A percentile compares a stretch with the other conserved stretches of the same genome.
Conservation (phyloP, 169 alveolate species). For the Plasmodium gallinaceum region DNA sequence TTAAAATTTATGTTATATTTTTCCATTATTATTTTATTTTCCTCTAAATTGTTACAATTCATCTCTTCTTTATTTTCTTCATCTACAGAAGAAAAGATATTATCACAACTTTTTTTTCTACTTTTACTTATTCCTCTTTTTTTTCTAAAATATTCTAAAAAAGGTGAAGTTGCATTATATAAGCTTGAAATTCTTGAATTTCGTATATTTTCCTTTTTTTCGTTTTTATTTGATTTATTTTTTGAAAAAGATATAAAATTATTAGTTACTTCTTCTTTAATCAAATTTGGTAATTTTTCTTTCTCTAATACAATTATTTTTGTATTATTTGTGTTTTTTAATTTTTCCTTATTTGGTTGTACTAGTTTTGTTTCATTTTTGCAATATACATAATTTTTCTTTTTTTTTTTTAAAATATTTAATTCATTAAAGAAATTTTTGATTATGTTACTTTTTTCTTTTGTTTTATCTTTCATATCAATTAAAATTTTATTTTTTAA, state of each 20-base stretch:
- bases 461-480: neutral
- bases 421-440: neutral
- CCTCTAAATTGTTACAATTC: too few relatives aligned
- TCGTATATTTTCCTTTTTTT: too few relatives aligned
- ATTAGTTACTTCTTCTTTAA: too few relatives aligned
- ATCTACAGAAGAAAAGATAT: neutral
- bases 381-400: neutral
- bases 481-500: neutral
- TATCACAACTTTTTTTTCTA: neutral
- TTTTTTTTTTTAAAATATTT: neutral
- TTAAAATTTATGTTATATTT: constrained; percentile 15
- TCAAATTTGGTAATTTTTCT: too few relatives aligned
- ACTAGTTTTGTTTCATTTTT: too few relatives aligned
- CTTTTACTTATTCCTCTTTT: neutral
- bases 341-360: too few relatives aligned
- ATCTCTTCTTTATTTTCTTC: neutral
- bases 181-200: neutral
- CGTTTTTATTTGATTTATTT: too few relatives aligned
- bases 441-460: neutral
- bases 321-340: too few relatives aligned
- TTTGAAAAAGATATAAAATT: too few relatives aligned
- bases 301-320: too few relatives aligned
- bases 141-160: constrained; percentile 1
- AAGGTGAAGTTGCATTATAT: neutral
- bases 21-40: neutral